Conservation (phyloP, 129 eudicot species). For the Erigeron canadensis region DNA sequence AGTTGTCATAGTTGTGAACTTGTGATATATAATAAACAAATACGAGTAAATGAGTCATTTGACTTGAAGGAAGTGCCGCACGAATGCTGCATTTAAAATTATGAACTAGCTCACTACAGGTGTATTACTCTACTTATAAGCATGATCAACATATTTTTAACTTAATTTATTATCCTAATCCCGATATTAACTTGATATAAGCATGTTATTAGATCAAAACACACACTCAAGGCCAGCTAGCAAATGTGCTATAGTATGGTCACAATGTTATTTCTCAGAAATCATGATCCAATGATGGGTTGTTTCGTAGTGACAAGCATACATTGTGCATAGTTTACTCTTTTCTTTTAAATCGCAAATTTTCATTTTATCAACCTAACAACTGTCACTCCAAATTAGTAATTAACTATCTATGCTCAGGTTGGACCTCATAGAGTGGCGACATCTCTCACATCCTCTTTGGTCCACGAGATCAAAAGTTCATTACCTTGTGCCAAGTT, state of each 20-base stretch:
- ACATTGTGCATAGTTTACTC: not conserved
- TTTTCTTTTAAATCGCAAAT: too few species aligned
- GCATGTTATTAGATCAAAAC: constrained; percentile 20
- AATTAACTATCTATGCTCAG: too few species aligned
- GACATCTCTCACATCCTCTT: too few species aligned
- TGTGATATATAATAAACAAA: not conserved
- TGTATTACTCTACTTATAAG: constrained; percentile 14
- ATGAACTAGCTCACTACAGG: constrained; percentile 26
- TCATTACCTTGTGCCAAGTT: too few species aligned
- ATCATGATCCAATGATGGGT: constrained; percentile 4
- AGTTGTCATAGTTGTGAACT: constrained; percentile 27
- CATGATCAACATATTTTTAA: constrained; percentile 11
- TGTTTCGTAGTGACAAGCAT: not conserved
- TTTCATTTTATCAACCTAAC: too few species aligned
- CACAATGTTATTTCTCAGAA: constrained; percentile 11
- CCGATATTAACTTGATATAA: constrained; percentile 19
- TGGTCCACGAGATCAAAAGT: too few species aligned
- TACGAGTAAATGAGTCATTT: not conserved
- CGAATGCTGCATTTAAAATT: constrained; percentile 28
- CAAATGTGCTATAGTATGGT: constrained; percentile 12
- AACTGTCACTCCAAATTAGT: too few species aligned
- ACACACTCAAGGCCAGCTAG: constrained; percentile 35
- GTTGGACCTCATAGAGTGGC: too few species aligned
- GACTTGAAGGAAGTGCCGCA: constrained; percentile 29
- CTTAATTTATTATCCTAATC: constrained; percentile 14